Evolutionary conservation across 2,329 filamentous ascomycete genomes (phyloP).

Genomic region (Aspergillus unguis): DNA sequence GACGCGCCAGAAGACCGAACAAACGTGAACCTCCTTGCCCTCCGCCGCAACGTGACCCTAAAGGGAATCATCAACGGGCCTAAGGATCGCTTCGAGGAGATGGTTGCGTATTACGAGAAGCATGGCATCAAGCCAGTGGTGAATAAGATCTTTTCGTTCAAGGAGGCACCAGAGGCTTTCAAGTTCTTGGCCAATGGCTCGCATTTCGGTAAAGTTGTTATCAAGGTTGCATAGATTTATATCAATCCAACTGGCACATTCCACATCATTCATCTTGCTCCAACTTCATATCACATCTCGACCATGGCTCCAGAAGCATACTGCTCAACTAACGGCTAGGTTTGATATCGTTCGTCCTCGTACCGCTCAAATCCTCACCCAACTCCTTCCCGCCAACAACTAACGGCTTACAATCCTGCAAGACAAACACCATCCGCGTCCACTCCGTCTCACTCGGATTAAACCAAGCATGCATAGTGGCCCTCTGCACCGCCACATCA

Average conservation of each 20-base stretch:
- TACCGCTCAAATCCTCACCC: conserved; percentile 25
- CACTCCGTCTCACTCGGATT: conserved; percentile 49
- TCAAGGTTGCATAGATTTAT: conserved; percentile 38
- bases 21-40: conserved; percentile 58
- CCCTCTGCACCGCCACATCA: conserved; percentile 56
- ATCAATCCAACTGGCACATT: neutral
- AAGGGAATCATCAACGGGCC: conserved; percentile 64
- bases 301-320: neutral
- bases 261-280: neutral
- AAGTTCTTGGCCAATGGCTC: conserved; percentile 51
- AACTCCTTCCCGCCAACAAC: conserved; percentile 20
- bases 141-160: conserved; percentile 54
- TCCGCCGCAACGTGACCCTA: conserved; percentile 51
- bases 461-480: conserved; percentile 55
- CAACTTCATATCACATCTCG: neutral
- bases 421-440: conserved; percentile 45
- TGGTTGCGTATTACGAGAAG: conserved; percentile 34
- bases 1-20: conserved; percentile 54
- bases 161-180: conserved; percentile 52
- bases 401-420: conserved; percentile 28
- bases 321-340: conserved; percentile 3
- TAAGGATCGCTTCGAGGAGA: conserved; percentile 49
- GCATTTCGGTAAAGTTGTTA: conserved; percentile 56
- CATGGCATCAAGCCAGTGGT: conserved; percentile 44
- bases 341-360: conserved; percentile 4